Conservation (phyloP, 1,139 yeast species). For the Kodamaea ohmeri region DNA sequence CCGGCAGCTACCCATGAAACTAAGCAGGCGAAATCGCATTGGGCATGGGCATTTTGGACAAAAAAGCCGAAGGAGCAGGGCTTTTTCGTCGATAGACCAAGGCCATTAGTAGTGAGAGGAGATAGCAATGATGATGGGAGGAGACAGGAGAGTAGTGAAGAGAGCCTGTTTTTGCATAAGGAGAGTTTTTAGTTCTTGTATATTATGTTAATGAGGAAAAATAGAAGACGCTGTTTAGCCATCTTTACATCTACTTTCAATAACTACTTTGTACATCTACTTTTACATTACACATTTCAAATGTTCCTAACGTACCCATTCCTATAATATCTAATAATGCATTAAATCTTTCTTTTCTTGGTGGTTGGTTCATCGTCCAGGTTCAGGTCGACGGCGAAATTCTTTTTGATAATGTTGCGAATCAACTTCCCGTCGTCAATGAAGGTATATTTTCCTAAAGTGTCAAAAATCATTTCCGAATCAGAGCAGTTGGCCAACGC, state of each 20-base stretch:
- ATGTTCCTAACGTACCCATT: too few species aligned
- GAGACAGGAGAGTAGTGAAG: not conserved
- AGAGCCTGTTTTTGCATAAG: conserved; percentile 1
- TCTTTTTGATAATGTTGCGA: conserved; percentile 49
- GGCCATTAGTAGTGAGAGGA: conserved; percentile 31
- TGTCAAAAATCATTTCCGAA: conserved; percentile 27
- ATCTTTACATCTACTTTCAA: too few species aligned
- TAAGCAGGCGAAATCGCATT: conserved; percentile 2
- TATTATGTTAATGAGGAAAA: too few species aligned
- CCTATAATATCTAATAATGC: conserved; percentile 1
- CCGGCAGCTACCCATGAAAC: not conserved
- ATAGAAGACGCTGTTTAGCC: too few species aligned
- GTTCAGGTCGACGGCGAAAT: conserved; percentile 5
- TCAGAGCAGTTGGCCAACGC: conserved; percentile 45
- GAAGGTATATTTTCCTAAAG: conserved; percentile 27
- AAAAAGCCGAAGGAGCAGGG: conserved; percentile 18
- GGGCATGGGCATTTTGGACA: conserved; percentile 2
- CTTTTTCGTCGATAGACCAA: conserved; percentile 46
- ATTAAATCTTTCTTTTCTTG: conserved; percentile 10
- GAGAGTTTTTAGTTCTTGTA: not conserved
- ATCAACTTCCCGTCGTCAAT: conserved; percentile 59
- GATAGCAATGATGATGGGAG: not conserved
- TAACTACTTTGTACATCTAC: too few species aligned
- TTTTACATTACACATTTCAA: too few species aligned
- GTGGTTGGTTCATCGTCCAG: conserved; percentile 10